Percentiles rank a stretch among this genome's conserved stretches.
Conservation (phyloP, 495 filamentous ascomycete genomes). For the Penicillium pancosmium region DNA sequence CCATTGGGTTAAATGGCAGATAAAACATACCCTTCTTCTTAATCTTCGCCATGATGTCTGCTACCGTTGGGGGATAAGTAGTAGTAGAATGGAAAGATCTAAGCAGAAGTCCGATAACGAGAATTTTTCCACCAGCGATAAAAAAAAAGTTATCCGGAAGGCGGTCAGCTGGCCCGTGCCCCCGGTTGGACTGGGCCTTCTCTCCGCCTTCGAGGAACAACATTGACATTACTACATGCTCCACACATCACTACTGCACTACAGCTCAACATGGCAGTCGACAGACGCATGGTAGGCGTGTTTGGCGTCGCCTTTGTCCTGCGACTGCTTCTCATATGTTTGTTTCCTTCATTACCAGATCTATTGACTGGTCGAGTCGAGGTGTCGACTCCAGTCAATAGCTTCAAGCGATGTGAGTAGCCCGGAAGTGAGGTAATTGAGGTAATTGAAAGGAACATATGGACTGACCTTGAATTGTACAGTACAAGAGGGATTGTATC, state of each 20-base stretch:
- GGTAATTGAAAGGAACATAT: background rate
- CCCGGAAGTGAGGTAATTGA: background rate
- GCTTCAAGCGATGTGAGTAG: slow-evolving; percentile 90
- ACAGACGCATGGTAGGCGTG: slow-evolving; percentile 73
- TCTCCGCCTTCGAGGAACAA: background rate
- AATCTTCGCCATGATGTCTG: slow-evolving; percentile 69
- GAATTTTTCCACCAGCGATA: background rate
- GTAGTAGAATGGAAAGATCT: slow-evolving; percentile 7
- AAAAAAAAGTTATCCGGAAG: slow-evolving; percentile 37
- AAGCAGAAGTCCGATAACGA: slow-evolving; percentile 32
- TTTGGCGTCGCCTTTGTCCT: slow-evolving; percentile 76
- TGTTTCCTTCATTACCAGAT: slow-evolving; percentile 83
- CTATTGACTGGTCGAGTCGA: slow-evolving; percentile 90
- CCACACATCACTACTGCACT: background rate
- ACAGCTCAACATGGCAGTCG: slow-evolving; percentile 55
- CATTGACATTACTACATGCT: background rate
- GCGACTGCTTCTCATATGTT: slow-evolving; percentile 75
- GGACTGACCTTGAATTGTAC: no score
- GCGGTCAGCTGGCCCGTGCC: slow-evolving; percentile 11
- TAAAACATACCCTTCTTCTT: slow-evolving; percentile 81
- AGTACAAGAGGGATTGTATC: slow-evolving; percentile 96
- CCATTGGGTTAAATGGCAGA: background rate
- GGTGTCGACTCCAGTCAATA: slow-evolving; percentile 93
- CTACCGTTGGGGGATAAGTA: slow-evolving; percentile 9
- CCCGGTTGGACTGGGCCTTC: slow-evolving; percentile 19